Conservation (phyloP, 106 monocot species). For the Phalaenopsis aphrodite region DNA sequence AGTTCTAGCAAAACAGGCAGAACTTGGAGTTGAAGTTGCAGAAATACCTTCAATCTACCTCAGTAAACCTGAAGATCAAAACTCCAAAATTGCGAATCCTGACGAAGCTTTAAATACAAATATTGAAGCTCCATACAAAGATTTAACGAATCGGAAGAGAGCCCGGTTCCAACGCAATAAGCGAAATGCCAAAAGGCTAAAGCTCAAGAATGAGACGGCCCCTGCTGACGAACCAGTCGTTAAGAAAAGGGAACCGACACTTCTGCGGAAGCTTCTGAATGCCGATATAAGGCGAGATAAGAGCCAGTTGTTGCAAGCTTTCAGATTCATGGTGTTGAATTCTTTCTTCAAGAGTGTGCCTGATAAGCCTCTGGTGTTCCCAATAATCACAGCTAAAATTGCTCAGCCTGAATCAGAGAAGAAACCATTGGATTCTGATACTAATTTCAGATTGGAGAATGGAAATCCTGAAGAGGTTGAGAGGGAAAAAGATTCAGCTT, state of each 20-base stretch:
- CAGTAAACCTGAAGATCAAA: constrained; percentile 29
- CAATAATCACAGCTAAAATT: constrained; percentile 32
- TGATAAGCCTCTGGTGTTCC: constrained; percentile 46
- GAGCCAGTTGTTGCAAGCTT: constrained; percentile 58
- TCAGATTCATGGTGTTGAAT: constrained; percentile 77
- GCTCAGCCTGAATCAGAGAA: not conserved
- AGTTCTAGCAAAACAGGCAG: constrained; percentile 69
- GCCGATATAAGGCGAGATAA: constrained; percentile 68
- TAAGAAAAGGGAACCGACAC: constrained; percentile 47
- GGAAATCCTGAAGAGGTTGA: constrained; percentile 3
- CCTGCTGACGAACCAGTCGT: not conserved
- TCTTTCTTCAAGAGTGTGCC: constrained; percentile 61
- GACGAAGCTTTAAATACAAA: not conserved
- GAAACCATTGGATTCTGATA: not conserved
- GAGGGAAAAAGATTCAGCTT: not conserved
- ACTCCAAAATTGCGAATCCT: not conserved
- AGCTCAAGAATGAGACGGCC: constrained; percentile 9
- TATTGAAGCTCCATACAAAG: not conserved
- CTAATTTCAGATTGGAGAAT: not conserved
- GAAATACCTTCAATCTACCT: constrained; percentile 72
- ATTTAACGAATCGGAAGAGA: constrained; percentile 21
- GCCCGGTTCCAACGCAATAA: constrained; percentile 24
- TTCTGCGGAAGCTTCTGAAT: constrained; percentile 74
- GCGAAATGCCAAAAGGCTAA: constrained; percentile 30
- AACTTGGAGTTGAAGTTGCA: constrained; percentile 83